Conservation (phyloP, 2,329 filamentous ascomycete species). For the Chaetomiaceae sp. region DNA sequence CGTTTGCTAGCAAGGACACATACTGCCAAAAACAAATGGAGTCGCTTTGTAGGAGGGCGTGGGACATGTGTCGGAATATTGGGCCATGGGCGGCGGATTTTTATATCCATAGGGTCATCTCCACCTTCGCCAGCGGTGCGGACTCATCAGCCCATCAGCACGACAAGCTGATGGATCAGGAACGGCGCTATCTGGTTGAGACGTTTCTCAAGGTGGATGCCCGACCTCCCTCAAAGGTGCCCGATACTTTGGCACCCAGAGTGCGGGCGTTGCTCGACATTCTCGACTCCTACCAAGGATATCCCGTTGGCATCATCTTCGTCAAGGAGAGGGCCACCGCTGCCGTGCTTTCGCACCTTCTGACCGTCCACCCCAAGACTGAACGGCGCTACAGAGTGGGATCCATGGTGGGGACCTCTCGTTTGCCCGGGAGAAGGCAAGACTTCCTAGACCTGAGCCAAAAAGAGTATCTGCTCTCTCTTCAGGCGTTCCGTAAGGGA, state of each 20-base stretch:
- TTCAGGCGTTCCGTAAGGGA: conserved; percentile 48
- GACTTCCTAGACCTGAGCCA: conserved; percentile 33
- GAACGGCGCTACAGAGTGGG: conserved; percentile 44
- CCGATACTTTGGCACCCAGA: conserved; percentile 49
- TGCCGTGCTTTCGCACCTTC: conserved; percentile 51
- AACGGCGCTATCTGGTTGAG: conserved; percentile 50
- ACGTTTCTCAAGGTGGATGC: conserved; percentile 33
- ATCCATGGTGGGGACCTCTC: conserved; percentile 50
- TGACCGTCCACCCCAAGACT: conserved; percentile 46
- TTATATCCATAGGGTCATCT: conserved; percentile 51
- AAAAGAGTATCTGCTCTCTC: conserved; percentile 30
- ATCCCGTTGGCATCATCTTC: conserved; percentile 59
- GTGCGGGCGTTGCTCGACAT: conserved; percentile 46
- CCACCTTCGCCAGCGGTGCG: conserved; percentile 25
- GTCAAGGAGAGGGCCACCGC: conserved; percentile 57
- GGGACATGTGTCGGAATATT: conserved; percentile 49
- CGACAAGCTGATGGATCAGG: conserved; percentile 41
- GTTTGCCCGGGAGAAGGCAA: conserved; percentile 29
- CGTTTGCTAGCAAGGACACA: conserved; percentile 41
- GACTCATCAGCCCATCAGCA: conserved; percentile 24
- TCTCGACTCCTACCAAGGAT: conserved; percentile 39
- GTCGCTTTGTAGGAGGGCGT: conserved; percentile 44
- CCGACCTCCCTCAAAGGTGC: conserved; percentile 17
- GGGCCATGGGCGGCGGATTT: conserved; percentile 64
- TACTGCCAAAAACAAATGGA: conserved; percentile 50